Base-by-base conservation (phyloP, 257 asterid genomes). In the Lithospermum erythrorhizon region DNA sequence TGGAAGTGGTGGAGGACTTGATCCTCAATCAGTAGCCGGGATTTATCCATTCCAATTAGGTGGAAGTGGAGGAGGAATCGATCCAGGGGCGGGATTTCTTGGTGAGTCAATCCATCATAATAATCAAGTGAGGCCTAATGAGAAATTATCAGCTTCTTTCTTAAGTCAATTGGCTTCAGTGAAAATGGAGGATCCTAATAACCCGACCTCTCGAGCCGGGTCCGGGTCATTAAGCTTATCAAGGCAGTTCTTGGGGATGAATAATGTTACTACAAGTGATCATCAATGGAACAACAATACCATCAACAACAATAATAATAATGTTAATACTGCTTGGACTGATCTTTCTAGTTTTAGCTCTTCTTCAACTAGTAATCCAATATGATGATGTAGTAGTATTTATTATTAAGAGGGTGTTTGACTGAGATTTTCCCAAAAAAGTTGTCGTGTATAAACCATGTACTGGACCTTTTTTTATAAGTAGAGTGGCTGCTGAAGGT, bases 291-390 rank as follows among this genome's bases (percentile, higher is more conserved):
- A 61, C 69, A 52, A 57, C 16, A 58, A 69, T 1, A 41, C 1
- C 49, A 41, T 1, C 49, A 41, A 41, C 49, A 41, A 41, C 17
- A 41, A 41, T 41, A 41, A 13, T 41, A 14, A 41, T 41, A 41
- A 41, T 14, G 13, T 41, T 13, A 41, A 41, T 41, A 41, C 67
- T 24, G 70, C 73, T 41, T 90, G 96, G 97, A 85, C 82, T 0
- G 94, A 90, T 56, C 81, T 87, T 63, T 75, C 95, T 6, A 76
- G 82, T 66, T 90, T 90, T 75, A 83, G 87, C 66, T 83, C 96
- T 41, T 78, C 90, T 59, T 83, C 97, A 0, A 77, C 90, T 20
- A 83, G 82, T 64, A 83, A 83, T 69, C 85, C 83, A 2, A 68
- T 73, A 64, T 86, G 76, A 69, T 55, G 45, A 27, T 27, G 32